These are phyloP conservation scores for Rutidosis leptorrhynchoides DNA, from an alignment of 129 eudicot genomes.

Conservation along the genomic window DNA sequence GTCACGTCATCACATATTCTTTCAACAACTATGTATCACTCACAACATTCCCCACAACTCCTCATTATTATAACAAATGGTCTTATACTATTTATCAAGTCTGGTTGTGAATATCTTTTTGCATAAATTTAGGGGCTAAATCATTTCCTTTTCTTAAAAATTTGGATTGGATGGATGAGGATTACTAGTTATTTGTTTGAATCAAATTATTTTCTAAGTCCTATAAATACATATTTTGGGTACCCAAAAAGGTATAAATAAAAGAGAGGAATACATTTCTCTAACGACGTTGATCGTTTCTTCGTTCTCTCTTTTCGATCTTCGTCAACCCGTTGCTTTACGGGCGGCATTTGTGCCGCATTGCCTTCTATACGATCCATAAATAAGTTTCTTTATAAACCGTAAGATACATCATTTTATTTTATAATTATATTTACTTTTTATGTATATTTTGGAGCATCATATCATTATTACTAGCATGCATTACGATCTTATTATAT, in stretches of 20 bases:
- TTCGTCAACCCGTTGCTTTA: slow-evolving; percentile 56
- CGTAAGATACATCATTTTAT: neutral
- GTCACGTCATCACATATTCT: no score
- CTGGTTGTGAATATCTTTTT: no score
- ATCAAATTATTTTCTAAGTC: neutral
- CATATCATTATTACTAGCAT: neutral
- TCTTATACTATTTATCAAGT: no score
- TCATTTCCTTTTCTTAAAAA: neutral
- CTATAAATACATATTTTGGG: slow-evolving; percentile 3
- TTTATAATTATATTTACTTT: neutral
- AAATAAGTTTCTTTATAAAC: neutral
- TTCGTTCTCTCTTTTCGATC: slow-evolving; percentile 29
- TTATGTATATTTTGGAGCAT: neutral
- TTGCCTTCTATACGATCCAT: slow-evolving; percentile 1
- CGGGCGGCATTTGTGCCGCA: slow-evolving; percentile 43
- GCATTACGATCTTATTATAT: neutral
- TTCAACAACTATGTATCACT: no score
- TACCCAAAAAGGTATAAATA: neutral
- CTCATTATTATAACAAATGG: no score
- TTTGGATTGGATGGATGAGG: slow-evolving; percentile 2
- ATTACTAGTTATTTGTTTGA: slow-evolving; percentile 7
- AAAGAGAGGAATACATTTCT: neutral
- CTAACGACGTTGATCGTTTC: slow-evolving; percentile 32
- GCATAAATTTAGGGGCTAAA: no score
- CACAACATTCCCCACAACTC: no score